A percentile compares a stretch with the other conserved stretches of the same genome.
phyloP scores from a whole-genome alignment of 1,284 basidiomycete species.

The Ustilago hordei region DNA sequence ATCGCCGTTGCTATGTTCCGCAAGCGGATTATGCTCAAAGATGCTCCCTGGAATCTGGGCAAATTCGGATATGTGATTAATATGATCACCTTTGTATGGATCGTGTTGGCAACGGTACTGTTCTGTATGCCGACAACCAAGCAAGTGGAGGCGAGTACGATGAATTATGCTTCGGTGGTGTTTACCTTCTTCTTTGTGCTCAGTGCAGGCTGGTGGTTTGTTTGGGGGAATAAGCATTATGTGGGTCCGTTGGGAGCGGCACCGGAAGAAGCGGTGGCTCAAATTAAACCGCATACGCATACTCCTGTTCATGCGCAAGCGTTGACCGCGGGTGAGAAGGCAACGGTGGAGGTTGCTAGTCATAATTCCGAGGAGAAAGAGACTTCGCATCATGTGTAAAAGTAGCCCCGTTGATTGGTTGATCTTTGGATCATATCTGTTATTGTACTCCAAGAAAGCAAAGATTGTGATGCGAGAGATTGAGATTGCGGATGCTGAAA shows the following conservation, averaged over 20 bases:
- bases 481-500: not conserved
- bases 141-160: conserved; percentile 67
- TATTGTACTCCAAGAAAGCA: not conserved
- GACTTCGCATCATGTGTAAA: conserved; percentile 4
- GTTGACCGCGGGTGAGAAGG: conserved; percentile 10
- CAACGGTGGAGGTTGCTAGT: conserved; percentile 26
- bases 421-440: not conserved
- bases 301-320: not conserved
- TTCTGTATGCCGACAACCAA: conserved; percentile 72
- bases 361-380: conserved; percentile 30
- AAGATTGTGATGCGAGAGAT: not conserved
- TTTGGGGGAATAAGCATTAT: conserved; percentile 49
- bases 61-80: conserved; percentile 70
- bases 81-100: conserved; percentile 70
- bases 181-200: conserved; percentile 55
- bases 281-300: conserved; percentile 5
- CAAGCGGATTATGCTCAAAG: conserved; percentile 65
- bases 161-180: conserved; percentile 69
- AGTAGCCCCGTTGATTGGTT: not conserved
- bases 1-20: conserved; percentile 70
- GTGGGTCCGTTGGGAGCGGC: conserved; percentile 48
- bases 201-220: conserved; percentile 47
- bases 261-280: conserved; percentile 19
- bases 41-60: conserved; percentile 71
- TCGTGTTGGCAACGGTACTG: conserved; percentile 71